Evolutionary conservation across 306 rosid genomes (phyloP), one percentile per base, ranked within the genome.

Genomic region (Vigna unguiculata): DNA sequence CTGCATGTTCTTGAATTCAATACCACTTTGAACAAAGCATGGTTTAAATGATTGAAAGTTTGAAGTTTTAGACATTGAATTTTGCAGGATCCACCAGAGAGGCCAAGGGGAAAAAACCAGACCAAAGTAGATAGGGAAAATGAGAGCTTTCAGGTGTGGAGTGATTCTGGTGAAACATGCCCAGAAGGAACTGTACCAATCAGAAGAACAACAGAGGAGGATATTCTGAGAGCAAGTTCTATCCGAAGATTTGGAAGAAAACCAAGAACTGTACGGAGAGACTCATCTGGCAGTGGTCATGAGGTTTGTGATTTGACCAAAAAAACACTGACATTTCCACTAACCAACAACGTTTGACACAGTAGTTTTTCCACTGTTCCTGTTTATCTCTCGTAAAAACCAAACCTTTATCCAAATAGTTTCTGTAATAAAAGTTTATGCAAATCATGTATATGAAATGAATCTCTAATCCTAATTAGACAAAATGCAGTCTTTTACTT

Each of bases 181-280:
- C 99, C 99, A 19, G 84, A 90, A 80, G 97, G 97, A 66, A 95
- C 93, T 24, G 76, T 95, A 84, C 97, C 99, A 6, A 90, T 95
- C 24, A 83, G 97, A 85, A 86, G 99, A 84, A 88, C 90, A 14
- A 83, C 87, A 40, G 91, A 95, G 17, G 45, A 85, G 69, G 99
- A 95, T 79, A 63, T 95, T 83, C 87, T 90, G 3, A 79, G 97
- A 83, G 97, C 97, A 78, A 90, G 83, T 51, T 95, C 99, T 19
- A 32, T 89, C 41, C 25, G 82, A 68, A 86, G 89, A 57, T 95
- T 86, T 80, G 96, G 97, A 68, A 90, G 91, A 88, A 95, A 95
- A 78, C 90, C 92, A 51, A 88, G 91, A 86, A 17, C 51, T 9
- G 90, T 86, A n/a, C 67, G 97, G 75, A 89, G 97, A 85, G 97